These are phyloP conservation scores for Quercus rubra DNA, from an alignment of 306 rosid species.

Conservation along the genomic window DNA sequence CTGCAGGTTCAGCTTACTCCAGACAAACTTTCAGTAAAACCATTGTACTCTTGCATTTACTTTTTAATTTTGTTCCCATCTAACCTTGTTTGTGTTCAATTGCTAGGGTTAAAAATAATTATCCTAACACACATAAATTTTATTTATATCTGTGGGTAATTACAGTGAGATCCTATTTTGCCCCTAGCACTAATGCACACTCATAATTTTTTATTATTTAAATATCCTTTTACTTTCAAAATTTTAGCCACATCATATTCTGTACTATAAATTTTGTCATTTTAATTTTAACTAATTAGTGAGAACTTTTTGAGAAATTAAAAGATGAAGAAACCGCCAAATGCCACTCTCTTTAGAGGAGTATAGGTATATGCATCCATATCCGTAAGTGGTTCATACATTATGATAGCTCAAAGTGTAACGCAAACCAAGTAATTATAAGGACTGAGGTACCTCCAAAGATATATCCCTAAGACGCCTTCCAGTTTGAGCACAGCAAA, in stretches of 20 bases:
- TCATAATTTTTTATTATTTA: not conserved
- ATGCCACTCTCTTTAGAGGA: no score
- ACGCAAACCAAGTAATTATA: not conserved
- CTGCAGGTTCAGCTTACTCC: not conserved
- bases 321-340: no score
- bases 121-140: no score
- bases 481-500: conserved; percentile 87
- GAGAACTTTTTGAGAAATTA: no score
- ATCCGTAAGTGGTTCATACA: not conserved
- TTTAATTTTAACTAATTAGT: no score
- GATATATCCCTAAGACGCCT: conserved; percentile 75
- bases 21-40: not conserved
- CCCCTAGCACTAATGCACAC: no score
- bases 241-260: no score
- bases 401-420: not conserved
- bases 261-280: no score
- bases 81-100: not conserved
- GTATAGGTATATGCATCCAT: not conserved
- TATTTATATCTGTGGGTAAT: no score
- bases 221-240: no score
- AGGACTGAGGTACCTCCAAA: conserved; percentile 58
- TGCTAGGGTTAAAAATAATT: no score
- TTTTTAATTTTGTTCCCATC: not conserved
- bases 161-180: no score
- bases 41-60: not conserved